Evolutionary conservation across 1,284 basidiomycete genomes (phyloP), one percentile per base, ranked within the genome.

Genomic region (Ustilago cynodontis): DNA sequence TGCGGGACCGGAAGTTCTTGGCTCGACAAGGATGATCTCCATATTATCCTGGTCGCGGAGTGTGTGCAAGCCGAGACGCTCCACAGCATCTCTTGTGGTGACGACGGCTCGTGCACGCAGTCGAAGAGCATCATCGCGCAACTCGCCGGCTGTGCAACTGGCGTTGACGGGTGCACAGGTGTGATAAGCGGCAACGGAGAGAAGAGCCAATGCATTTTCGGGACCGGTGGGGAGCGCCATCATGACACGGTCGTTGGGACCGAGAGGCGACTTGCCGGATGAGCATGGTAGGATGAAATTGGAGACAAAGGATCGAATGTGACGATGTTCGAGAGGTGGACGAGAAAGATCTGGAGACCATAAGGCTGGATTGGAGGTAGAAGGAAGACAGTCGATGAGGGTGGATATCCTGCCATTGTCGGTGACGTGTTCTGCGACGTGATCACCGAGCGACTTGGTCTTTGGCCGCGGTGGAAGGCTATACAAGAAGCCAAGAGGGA

Each of bases 121-220:
- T n/a, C 84, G 79, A 24, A 85, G 71, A 5, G 83, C 81, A 65
- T 86, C 84, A 52, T 86, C 84, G 41, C 79, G 76, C 51, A 86
- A 71, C 61, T 86, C 84, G 33, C 81, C 83, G 1, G 84, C 84
- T 1, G 84, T 86, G 65, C 83, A 85, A 43, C 80, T 81, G 0
- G 83, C 81, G 53, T 86, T 86, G 65, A 86, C 78, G 33, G 84
- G 84, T 14, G 84, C 84, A 62, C 83, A 85, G 45, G 79, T 85
- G 65, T 82, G 84, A 64, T 86, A 86, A 18, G 80, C 65, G 20
- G 84, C 83, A 8, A 85, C 80, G 11, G 81, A 74, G 24, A 86
- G 69, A 1, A 86, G 69, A 11, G 82, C 82, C 11, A 86, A 59
- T 2, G 84, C 84, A 31, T 85, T 85, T 43, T 86, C 84, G 4